Conservation (phyloP, 257 asterid genomes). For the Oldenlandia corymbosa region DNA sequence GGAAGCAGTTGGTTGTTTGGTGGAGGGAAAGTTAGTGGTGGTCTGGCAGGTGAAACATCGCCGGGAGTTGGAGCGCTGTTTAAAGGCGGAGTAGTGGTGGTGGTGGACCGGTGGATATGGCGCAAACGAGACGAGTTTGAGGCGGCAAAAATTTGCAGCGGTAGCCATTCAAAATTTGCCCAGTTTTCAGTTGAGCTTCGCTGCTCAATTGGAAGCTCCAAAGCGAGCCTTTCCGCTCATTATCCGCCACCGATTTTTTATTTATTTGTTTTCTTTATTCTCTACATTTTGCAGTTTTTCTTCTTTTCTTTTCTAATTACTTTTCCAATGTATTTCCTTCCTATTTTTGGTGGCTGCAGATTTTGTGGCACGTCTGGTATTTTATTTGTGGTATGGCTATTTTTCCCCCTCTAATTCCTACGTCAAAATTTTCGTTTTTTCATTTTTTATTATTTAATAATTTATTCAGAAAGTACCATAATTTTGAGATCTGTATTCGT, state of each 20-base stretch:
- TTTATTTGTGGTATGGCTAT: no score
- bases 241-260: not conserved
- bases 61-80: conserved; percentile 22
- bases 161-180: not conserved
- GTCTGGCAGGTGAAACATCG: conserved; percentile 36
- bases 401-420: no score
- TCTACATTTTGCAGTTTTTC: no score
- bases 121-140: not conserved
- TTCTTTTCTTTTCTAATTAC: no score
- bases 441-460: no score
- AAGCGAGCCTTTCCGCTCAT: not conserved
- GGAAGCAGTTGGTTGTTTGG: conserved; percentile 5
- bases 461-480: no score
- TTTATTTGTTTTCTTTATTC: not conserved
- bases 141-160: conserved; percentile 1
- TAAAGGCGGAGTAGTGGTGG: not conserved
- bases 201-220: not conserved
- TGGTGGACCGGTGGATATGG: not conserved
- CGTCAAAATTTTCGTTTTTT: no score
- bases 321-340: no score
- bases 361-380: no score
- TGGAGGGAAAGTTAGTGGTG: conserved; percentile 32
- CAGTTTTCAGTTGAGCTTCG: not conserved
- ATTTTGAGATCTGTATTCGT: no score
- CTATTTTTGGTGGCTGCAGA: no score